Evolutionary conservation across 2,329 filamentous ascomycete genomes (phyloP), one percentile per base, ranked within the genome.

Genomic region (Taxawa tesnikishii): DNA sequence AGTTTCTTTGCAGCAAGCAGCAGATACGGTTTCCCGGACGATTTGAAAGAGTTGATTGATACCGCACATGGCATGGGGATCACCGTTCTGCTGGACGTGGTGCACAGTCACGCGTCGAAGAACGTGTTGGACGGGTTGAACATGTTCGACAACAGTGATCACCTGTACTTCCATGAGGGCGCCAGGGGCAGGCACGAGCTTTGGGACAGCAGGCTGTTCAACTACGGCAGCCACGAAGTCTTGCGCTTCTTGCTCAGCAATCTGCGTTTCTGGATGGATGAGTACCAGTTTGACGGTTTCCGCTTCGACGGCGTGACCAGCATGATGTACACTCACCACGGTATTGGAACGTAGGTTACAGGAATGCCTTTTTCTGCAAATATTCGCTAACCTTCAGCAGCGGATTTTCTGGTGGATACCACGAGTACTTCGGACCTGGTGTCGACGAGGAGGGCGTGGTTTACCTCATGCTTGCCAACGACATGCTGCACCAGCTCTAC

Each of bases 1-100:
- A 94, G 82, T 59, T 98, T 98, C 67, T 98, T 96, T 49, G 90
- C 90, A 16, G 87, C 88, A 9, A 94, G 87, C 58, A 96, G 88
- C 56, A 78, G 90, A 40, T 98, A 94, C 51, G 90, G 90, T 26
- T 73, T 78, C 1, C 90, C 90, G 0, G 90, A 98, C 50, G 90
- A 96, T 23, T 67, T 98, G 44, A 98, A 94, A 58, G 88, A 96
- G 65, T 71, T 98, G 29, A 83, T 98, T 42, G 90, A 98, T 51
- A 93, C 83, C 2, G 90, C 90, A 4, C 90, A 98, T 50, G 72
- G 83, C 38, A 62, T 98, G 67, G 90, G 90, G 1, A 75, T 98
- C 42, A 81, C 83, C 1, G 84, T 98, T 8, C 69, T 98, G 15
- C 73, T 98, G 13, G 90, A 98, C 52, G 83, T 98, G 6, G 90